These are phyloP conservation scores for Xylariaceae sp. DNA, from an alignment of 2,329 filamentous ascomycete species.

Conservation along the genomic window DNA sequence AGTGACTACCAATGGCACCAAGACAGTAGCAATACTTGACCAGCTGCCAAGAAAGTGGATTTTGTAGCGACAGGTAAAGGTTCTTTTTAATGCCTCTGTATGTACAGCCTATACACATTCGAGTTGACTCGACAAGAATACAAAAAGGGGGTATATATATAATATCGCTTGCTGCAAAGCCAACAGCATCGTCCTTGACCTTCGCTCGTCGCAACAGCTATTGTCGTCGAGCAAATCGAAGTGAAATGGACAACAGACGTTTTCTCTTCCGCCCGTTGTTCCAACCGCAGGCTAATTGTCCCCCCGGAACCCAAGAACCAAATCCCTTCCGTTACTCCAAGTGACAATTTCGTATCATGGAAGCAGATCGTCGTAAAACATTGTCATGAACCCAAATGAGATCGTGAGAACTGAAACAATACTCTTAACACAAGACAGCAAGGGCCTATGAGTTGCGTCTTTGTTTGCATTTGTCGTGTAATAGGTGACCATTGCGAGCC, in stretches of 20 bases:
- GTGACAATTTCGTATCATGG: slow-evolving; percentile 3
- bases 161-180: slow-evolving; percentile 14
- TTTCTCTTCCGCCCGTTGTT: no score
- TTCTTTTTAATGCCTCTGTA: slow-evolving; percentile 16
- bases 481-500: slow-evolving; percentile 80
- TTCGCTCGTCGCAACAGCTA: slow-evolving; percentile 7
- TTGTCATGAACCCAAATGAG: slow-evolving; percentile 3
- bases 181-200: slow-evolving; percentile 7
- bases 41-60: not conserved
- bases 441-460: slow-evolving; percentile 45
- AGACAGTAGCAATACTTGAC: not conserved
- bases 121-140: slow-evolving; percentile 19
- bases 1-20: not conserved
- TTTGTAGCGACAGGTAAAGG: slow-evolving; percentile 2
- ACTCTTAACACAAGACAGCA: slow-evolving; percentile 6
- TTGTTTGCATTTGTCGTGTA: slow-evolving; percentile 91
- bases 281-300: no score
- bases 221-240: slow-evolving; percentile 6
- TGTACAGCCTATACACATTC: slow-evolving; percentile 24
- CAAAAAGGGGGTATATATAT: slow-evolving; percentile 22
- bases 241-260: slow-evolving; percentile 9
- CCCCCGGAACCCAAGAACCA: not conserved
- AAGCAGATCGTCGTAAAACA: slow-evolving; percentile 7
- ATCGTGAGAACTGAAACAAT: slow-evolving; percentile 9
- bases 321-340: slow-evolving; percentile 16